phyloP scores from a whole-genome alignment of 1,284 basidiomycete species.

The Rhodotorula mucilaginosa region DNA sequence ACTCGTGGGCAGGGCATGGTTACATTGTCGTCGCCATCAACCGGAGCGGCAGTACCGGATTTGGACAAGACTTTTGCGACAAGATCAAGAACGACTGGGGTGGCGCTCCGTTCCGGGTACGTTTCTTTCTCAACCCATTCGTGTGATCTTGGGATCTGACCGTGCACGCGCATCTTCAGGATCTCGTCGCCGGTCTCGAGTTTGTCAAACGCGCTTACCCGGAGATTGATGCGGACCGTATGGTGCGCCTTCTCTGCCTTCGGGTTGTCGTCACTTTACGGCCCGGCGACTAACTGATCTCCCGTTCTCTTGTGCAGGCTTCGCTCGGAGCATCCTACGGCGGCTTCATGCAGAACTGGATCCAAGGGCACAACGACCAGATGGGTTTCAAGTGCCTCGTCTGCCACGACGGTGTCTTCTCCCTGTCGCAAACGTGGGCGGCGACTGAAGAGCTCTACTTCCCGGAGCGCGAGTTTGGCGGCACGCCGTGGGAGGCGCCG shows the following conservation, averaged over 20 bases:
- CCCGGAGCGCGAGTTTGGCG: conserved; percentile 80
- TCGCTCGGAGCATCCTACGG: conserved; percentile 47
- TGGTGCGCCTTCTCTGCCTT: conserved; percentile 49
- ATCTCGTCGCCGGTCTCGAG: conserved; percentile 43
- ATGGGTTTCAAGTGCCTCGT: conserved; percentile 86
- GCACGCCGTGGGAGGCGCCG: conserved; percentile 67
- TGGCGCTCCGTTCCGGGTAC: conserved; percentile 61
- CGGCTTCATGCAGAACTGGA: conserved; percentile 66
- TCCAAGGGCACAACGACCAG: conserved; percentile 80
- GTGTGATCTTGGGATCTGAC: neutral
- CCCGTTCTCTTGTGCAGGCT: neutral
- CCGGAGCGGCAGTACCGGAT: conserved; percentile 40
- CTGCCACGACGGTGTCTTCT: conserved; percentile 47
- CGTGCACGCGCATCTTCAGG: conserved; percentile 8
- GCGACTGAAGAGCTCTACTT: conserved; percentile 87
- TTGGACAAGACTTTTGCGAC: conserved; percentile 65
- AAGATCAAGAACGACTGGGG: conserved; percentile 64
- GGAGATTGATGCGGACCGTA: conserved; percentile 74
- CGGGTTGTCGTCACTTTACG: neutral
- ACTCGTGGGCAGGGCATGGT: conserved; percentile 3
- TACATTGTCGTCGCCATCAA: conserved; percentile 71
- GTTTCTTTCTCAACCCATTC: neutral
- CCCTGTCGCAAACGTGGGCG: conserved; percentile 64
- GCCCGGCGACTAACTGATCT: neutral
- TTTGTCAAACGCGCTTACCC: conserved; percentile 38